phyloP scores from a whole-genome alignment of 2,329 filamentous ascomycete species.

The Hypoxylon sp. region DNA sequence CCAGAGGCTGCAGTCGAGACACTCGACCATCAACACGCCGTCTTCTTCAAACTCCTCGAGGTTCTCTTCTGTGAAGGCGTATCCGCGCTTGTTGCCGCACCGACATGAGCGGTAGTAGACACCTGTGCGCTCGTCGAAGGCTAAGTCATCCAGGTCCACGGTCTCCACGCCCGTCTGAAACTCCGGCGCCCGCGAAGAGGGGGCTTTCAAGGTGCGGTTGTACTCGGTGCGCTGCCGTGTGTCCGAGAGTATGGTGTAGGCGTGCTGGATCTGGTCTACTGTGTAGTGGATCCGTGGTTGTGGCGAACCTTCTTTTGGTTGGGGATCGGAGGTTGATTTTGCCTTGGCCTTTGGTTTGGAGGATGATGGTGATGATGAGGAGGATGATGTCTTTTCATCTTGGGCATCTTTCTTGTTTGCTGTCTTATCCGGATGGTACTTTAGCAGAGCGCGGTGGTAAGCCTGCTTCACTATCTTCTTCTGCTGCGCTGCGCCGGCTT shows the following conservation, averaged over 20 bases:
- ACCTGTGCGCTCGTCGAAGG: constrained; percentile 57
- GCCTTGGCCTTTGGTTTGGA: constrained; percentile 15
- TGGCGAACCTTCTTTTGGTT: too few species aligned
- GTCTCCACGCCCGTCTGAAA: constrained; percentile 65
- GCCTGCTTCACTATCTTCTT: constrained; percentile 63
- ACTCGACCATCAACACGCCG: constrained; percentile 70
- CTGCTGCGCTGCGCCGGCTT: constrained; percentile 55
- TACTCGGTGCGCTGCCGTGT: constrained; percentile 60
- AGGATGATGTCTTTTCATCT: constrained; percentile 12
- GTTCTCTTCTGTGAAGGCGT: constrained; percentile 65
- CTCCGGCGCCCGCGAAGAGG: constrained; percentile 26
- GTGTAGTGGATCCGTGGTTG: constrained; percentile 52
- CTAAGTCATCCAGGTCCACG: constrained; percentile 71
- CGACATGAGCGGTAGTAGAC: constrained; percentile 68
- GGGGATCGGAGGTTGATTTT: not conserved
- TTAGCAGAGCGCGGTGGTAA: constrained; percentile 70
- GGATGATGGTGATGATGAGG: constrained; percentile 22
- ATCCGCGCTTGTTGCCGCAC: constrained; percentile 70
- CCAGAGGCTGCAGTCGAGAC: constrained; percentile 73
- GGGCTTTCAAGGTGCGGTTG: constrained; percentile 56
- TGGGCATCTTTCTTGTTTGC: constrained; percentile 16
- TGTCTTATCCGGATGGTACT: constrained; percentile 71
- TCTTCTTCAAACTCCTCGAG: constrained; percentile 66
- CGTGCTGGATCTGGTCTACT: constrained; percentile 70
- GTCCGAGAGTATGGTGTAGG: constrained; percentile 65